phyloP scores from a whole-genome alignment of 257 asterid genomes.

The Capsicum pubescens region DNA sequence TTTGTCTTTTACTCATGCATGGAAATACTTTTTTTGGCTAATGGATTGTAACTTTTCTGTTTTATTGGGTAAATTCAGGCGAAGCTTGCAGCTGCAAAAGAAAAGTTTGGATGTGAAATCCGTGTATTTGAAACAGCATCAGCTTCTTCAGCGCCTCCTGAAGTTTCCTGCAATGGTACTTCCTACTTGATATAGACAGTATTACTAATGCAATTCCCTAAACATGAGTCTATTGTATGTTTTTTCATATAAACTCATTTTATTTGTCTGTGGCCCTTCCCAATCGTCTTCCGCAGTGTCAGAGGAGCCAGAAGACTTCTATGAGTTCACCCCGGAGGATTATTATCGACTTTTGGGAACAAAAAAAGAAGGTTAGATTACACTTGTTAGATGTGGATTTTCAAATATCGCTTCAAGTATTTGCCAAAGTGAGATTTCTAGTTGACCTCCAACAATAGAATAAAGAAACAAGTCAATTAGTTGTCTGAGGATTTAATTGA shows the following conservation, averaged over 20 bases:
- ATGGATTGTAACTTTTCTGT: not conserved
- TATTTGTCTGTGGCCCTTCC: not conserved
- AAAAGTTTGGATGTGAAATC: constrained; percentile 78
- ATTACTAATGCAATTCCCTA: not conserved
- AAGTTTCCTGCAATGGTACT: constrained; percentile 60
- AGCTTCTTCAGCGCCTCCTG: constrained; percentile 55
- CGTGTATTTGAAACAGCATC: constrained; percentile 74
- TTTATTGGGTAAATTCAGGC: constrained; percentile 47
- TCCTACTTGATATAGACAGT: not conserved
- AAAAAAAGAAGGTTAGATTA: constrained; percentile 78
- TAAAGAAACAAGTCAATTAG: constrained; percentile 5
- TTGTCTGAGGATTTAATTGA: constrained; percentile 5
- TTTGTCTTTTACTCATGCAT: not conserved
- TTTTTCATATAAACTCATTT: constrained; percentile 23
- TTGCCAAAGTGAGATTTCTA: constrained; percentile 14
- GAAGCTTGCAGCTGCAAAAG: constrained; percentile 83
- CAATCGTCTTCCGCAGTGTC: constrained; percentile 35
- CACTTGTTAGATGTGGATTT: not conserved
- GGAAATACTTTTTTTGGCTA: not conserved
- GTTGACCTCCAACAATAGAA: not conserved
- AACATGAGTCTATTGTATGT: not conserved
- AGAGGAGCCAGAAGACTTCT: constrained; percentile 84
- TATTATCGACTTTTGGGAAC: constrained; percentile 73
- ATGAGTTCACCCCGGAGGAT: constrained; percentile 93
- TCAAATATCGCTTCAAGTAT: constrained; percentile 1